A percentile compares a stretch with the other conserved stretches of the same genome.
phyloP scores from a whole-genome alignment of 495 filamentous ascomycete species.

The Talaromyces nanjingensis region DNA sequence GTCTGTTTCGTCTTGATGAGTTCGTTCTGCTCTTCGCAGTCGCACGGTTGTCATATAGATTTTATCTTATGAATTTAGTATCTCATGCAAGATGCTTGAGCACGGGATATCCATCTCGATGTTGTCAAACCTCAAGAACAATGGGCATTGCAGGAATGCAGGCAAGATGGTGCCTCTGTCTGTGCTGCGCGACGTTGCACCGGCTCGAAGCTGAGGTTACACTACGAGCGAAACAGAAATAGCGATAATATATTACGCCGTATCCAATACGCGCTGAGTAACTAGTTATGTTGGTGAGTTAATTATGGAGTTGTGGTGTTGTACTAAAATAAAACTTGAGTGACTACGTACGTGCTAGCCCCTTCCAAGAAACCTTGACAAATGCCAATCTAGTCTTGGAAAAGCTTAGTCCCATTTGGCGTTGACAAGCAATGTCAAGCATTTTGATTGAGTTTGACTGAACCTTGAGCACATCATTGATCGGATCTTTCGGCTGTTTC shows the following conservation, averaged over 20 bases:
- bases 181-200: background rate
- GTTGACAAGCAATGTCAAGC: background rate
- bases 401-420: constrained; percentile 4
- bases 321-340: background rate
- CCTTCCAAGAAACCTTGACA: background rate
- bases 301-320: background rate
- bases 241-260: background rate
- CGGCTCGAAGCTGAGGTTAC: background rate
- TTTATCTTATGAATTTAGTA: background rate
- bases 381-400: background rate
- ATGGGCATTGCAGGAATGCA: background rate
- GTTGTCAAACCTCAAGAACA: background rate
- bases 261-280: background rate
- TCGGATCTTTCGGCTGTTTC: background rate
- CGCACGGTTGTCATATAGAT: background rate
- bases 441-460: background rate
- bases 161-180: background rate
- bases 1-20: background rate
- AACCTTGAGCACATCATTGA: background rate
- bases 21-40: background rate
- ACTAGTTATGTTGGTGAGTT: background rate
- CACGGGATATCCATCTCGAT: background rate
- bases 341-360: background rate
- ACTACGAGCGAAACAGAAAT: background rate
- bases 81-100: background rate